A percentile compares a stretch with the other conserved stretches of the same genome.
phyloP scores from a whole-genome alignment of 2,329 filamentous ascomycete species.

The Ophiostoma montium region DNA sequence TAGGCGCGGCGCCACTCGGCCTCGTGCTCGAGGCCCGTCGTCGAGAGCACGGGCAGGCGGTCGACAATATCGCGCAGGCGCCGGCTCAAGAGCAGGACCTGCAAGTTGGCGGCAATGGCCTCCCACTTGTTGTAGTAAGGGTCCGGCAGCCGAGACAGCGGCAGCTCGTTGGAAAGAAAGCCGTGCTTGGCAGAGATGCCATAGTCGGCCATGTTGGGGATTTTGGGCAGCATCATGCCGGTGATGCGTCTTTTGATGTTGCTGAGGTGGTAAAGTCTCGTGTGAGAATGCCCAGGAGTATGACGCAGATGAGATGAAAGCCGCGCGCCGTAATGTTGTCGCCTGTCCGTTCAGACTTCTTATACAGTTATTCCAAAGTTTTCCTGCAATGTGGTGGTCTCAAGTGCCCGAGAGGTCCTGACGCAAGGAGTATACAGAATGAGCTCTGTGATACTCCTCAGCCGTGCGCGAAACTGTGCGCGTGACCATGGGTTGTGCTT shows the following conservation, averaged over 20 bases:
- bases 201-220: slow-evolving; percentile 59
- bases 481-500: slow-evolving; percentile 21
- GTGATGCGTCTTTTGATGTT: too few relatives aligned
- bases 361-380: too few relatives aligned
- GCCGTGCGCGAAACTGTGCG: slow-evolving; percentile 35
- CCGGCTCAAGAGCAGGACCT: slow-evolving; percentile 72
- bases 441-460: slow-evolving; percentile 46
- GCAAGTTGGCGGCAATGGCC: slow-evolving; percentile 68
- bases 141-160: slow-evolving; percentile 68
- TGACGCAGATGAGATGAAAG: too few relatives aligned
- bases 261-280: too few relatives aligned
- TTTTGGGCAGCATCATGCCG: slow-evolving; percentile 38
- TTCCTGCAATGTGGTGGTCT: not conserved
- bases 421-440: slow-evolving; percentile 52
- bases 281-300: too few relatives aligned
- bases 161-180: slow-evolving; percentile 73
- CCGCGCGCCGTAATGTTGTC: too few relatives aligned
- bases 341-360: too few relatives aligned
- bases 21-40: slow-evolving; percentile 65
- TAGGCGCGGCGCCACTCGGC: slow-evolving; percentile 92
- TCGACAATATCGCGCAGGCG: slow-evolving; percentile 70
- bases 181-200: slow-evolving; percentile 66
- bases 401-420: slow-evolving; percentile 26
- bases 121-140: slow-evolving; percentile 96
- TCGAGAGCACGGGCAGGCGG: slow-evolving; percentile 68